Percentiles rank a stretch among this genome's conserved stretches.
Evolutionary conservation across 495 filamentous ascomycete species (phyloP).

Genomic region (Gamarada debralockiae): DNA sequence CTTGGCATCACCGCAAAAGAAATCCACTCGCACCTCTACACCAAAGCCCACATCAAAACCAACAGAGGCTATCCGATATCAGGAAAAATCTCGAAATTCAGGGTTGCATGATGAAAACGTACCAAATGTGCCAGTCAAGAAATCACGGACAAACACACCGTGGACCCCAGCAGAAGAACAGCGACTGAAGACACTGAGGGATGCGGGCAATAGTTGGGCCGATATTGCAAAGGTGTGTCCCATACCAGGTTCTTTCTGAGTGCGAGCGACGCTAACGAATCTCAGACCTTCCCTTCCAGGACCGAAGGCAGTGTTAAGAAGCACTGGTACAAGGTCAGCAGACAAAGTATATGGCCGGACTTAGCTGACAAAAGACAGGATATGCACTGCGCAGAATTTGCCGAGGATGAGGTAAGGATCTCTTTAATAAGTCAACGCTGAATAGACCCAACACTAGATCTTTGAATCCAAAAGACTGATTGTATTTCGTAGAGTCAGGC

Average conservation of each 20-base stretch:
- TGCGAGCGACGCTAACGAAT: constrained; percentile 8
- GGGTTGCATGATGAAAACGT: no score
- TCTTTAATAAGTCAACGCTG: no score
- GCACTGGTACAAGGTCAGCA: constrained; percentile 94
- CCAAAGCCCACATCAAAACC: no score
- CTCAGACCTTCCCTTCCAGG: constrained; percentile 80
- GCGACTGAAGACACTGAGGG: constrained; percentile 86
- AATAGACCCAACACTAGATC: constrained; percentile 25
- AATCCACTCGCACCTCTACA: no score
- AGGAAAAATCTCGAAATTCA: no score
- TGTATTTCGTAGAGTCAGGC: constrained; percentile 65
- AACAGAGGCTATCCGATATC: no score
- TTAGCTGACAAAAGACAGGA: constrained; percentile 50
- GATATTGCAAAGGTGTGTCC: constrained; percentile 90
- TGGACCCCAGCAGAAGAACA: constrained; percentile 96
- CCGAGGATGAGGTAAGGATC: constrained; percentile 82
- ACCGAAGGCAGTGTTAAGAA: constrained; percentile 99
- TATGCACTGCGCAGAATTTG: constrained; percentile 99
- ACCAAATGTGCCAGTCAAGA: no score
- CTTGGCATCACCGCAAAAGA: no score
- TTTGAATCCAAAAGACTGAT: constrained; percentile 27
- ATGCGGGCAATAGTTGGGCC: constrained; percentile 89
- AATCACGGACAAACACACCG: constrained; percentile 93
- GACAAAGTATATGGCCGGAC: background rate
- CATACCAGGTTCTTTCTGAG: no score